These are phyloP conservation scores for Moesziomyces antarcticus DNA, from an alignment of 1,284 basidiomycete species.

Conservation along the genomic window DNA sequence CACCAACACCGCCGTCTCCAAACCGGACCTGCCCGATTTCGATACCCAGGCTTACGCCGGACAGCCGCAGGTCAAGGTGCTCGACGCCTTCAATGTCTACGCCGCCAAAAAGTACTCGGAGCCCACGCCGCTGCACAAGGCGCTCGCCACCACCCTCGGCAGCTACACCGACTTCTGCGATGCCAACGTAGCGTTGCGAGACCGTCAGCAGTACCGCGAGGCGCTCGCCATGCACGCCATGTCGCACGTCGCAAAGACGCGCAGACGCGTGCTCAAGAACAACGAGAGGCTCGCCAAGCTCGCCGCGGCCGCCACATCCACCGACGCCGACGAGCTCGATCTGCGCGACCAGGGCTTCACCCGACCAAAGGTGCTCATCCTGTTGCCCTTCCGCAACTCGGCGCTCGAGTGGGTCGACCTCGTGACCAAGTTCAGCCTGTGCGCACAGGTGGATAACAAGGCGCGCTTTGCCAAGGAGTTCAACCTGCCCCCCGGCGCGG, in stretches of 20 bases:
- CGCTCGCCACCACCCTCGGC: conserved; percentile 44
- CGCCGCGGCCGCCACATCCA: conserved; percentile 69
- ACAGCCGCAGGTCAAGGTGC: conserved; percentile 53
- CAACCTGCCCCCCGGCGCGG: conserved; percentile 79
- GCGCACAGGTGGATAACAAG: conserved; percentile 72
- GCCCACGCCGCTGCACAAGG: conserved; percentile 31
- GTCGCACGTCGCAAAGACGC: conserved; percentile 75
- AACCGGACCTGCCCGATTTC: conserved; percentile 18
- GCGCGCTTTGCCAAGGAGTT: conserved; percentile 85
- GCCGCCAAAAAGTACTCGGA: conserved; percentile 20
- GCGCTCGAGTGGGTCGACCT: conserved; percentile 78
- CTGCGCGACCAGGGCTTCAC: conserved; percentile 93
- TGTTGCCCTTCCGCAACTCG: conserved; percentile 90
- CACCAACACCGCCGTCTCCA: conserved; percentile 30
- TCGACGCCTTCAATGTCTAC: conserved; percentile 45
- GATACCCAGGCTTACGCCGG: conserved; percentile 22
- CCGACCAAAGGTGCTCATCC: conserved; percentile 89
- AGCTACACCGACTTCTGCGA: conserved; percentile 59
- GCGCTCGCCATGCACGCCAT: conserved; percentile 57
- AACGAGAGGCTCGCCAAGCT: conserved; percentile 80
- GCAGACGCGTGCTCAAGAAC: conserved; percentile 90
- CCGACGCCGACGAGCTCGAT: conserved; percentile 41
- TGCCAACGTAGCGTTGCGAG: conserved; percentile 34
- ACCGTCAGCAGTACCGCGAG: conserved; percentile 41
- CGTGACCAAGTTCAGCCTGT: conserved; percentile 48